Percentiles rank a stretch among this genome's conserved stretches.
phyloP scores from a whole-genome alignment of 2,329 filamentous ascomycete genomes.

The Fusarium tricinctum region DNA sequence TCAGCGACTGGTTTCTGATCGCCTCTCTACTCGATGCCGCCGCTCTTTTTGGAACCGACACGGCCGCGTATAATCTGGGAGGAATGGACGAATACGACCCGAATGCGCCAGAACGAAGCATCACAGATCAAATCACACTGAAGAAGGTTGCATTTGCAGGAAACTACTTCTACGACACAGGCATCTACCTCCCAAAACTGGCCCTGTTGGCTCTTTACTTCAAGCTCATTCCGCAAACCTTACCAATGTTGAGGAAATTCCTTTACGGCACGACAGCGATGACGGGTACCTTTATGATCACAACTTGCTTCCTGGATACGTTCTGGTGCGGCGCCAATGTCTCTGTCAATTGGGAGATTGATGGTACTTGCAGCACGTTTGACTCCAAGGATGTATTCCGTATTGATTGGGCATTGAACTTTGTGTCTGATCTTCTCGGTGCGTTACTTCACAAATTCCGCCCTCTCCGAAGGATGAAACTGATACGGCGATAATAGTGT shows the following conservation, averaged over 20 bases:
- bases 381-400: slow-evolving; percentile 48
- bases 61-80: slow-evolving; percentile 47
- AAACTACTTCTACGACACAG: slow-evolving; percentile 53
- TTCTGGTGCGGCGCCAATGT: slow-evolving; percentile 52
- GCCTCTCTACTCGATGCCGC: slow-evolving; percentile 46
- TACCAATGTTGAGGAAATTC: slow-evolving; percentile 45
- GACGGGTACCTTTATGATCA: slow-evolving; percentile 44
- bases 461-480: not conserved
- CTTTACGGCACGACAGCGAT: slow-evolving; percentile 43
- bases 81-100: slow-evolving; percentile 50
- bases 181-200: slow-evolving; percentile 51
- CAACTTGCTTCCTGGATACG: slow-evolving; percentile 49
- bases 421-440: slow-evolving; percentile 40
- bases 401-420: slow-evolving; percentile 51
- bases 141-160: slow-evolving; percentile 51
- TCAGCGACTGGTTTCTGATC: slow-evolving; percentile 51
- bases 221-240: slow-evolving; percentile 46
- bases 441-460: not conserved
- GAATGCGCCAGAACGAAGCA: slow-evolving; percentile 17
- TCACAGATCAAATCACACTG: slow-evolving; percentile 37
- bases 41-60: slow-evolving; percentile 48
- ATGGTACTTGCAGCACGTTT: slow-evolving; percentile 46
- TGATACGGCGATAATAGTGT: slow-evolving; percentile 17
- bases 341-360: slow-evolving; percentile 47
- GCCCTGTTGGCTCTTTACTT: slow-evolving; percentile 51